Evolutionary conservation across 2,329 filamentous ascomycete genomes (phyloP), one percentile per base, ranked within the genome.

Genomic region (Tolypocladium amazonense): DNA sequence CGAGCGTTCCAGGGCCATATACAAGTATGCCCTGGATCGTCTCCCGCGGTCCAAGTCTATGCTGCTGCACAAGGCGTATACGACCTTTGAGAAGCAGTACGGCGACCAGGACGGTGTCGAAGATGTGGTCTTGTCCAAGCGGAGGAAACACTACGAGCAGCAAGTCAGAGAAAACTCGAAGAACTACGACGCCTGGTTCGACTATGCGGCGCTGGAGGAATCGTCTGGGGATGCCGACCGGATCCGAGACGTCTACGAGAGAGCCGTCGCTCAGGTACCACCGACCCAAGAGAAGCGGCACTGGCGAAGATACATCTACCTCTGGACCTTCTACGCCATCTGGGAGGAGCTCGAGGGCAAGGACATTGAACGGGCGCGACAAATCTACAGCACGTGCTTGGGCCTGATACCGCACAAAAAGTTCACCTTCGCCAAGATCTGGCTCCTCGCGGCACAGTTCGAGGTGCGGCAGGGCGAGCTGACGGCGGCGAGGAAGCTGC

Each of bases 151-250:
- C 63, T 99, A 99, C 73, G 94, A 99, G 74, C 91, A 96, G 66
- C 88, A 94, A 69, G 84, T 97, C 65, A 93, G 92, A 69, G 89
- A 95, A 70, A 97, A 96, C 68, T 85, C 92, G 2, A 94, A 95
- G 69, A 97, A 97, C 73, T 99, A 99, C 77, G 94, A 99, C 70
- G 84, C 87, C 15, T 99, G 94, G 94, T 93, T 99, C 66, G 94
- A 97, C 73, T 96, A 93, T 72, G 92, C 92, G 33, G 84, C 90
- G 9, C 77, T 99, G 8, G 94, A 99, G 72, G 94, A 99, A 74
- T 84, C 86, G 0, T 87, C 90, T 1, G 89, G 90, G 11, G 89
- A 97, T 70, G 76, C 84, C 0, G 92, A 96, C 64, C 86, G 90
- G 50, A 88, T 96, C 1, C 86, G 94, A 39, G 94, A 99, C 65